Evolutionary conservation across 176 grass and related monocot genomes (phyloP).

Genomic region (Ensete glaucum): DNA sequence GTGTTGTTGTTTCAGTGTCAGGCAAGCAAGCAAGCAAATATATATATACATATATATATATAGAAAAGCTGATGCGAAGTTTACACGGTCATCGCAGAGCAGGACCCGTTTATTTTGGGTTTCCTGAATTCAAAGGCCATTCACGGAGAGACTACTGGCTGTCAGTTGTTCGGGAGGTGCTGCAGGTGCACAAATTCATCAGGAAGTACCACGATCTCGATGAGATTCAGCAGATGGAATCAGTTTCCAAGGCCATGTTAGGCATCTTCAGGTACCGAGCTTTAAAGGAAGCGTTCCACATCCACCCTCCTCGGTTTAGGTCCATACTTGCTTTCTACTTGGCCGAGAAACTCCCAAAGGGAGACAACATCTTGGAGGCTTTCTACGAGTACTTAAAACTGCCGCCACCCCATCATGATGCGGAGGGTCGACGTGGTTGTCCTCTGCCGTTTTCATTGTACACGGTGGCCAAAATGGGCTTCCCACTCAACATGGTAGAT

Average conservation of each 20-base stretch:
- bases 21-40: no score
- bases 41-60: no score
- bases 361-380: slow-evolving; percentile 81
- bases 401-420: no score
- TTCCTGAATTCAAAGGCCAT: slow-evolving; percentile 74
- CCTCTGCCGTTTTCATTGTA: slow-evolving; percentile 51
- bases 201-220: slow-evolving; percentile 55
- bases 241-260: slow-evolving; percentile 50
- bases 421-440: no score
- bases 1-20: slow-evolving; percentile 5
- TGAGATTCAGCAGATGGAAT: slow-evolving; percentile 44
- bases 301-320: slow-evolving; percentile 58
- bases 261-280: slow-evolving; percentile 69
- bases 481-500: slow-evolving; percentile 22
- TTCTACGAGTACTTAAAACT: slow-evolving; percentile 48
- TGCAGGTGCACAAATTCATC: slow-evolving; percentile 77
- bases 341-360: slow-evolving; percentile 82
- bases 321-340: slow-evolving; percentile 74
- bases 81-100: no score
- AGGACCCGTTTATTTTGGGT: slow-evolving; percentile 68
- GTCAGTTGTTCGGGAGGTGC: slow-evolving; percentile 60
- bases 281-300: slow-evolving; percentile 59
- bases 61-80: no score
- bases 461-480: slow-evolving; percentile 43
- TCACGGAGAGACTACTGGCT: slow-evolving; percentile 83